Percentiles rank a stretch among this genome's conserved stretches.
These are phyloP conservation scores for Cicer cuneatum DNA, from an alignment of 306 rosid genomes.

Conservation along the genomic window DNA sequence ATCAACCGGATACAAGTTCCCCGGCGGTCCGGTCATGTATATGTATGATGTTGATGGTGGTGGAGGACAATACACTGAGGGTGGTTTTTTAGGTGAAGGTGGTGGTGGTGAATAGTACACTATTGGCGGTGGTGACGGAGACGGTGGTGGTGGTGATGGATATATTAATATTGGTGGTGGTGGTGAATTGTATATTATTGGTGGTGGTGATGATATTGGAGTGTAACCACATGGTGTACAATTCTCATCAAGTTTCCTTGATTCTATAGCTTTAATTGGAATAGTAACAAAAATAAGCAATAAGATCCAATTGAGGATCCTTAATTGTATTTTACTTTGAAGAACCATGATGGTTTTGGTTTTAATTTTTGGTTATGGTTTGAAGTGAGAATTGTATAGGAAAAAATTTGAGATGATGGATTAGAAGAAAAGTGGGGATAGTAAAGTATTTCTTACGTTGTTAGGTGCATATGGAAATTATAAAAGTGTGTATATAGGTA, in stretches of 20 bases:
- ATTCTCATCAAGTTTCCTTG: slow-evolving; percentile 59
- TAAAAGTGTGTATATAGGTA: slow-evolving; percentile 36
- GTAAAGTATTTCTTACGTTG: slow-evolving; percentile 45
- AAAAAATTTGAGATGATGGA: neutral
- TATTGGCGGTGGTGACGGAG: slow-evolving; percentile 33
- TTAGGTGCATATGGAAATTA: slow-evolving; percentile 53
- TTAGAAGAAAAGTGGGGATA: neutral
- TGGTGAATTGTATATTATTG: slow-evolving; percentile 23
- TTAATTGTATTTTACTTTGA: slow-evolving; percentile 27
- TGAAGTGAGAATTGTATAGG: slow-evolving; percentile 1
- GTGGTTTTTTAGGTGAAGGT: slow-evolving; percentile 53
- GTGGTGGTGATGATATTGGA: slow-evolving; percentile 38
- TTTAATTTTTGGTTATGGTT: neutral
- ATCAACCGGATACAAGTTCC: slow-evolving; percentile 48
- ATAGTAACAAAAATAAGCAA: slow-evolving; percentile 33
- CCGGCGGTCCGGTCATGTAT: slow-evolving; percentile 52
- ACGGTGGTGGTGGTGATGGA: slow-evolving; percentile 47
- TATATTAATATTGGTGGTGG: slow-evolving; percentile 31
- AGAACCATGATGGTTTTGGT: slow-evolving; percentile 25
- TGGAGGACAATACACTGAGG: slow-evolving; percentile 46
- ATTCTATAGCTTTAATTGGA: slow-evolving; percentile 40
- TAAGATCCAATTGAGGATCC: slow-evolving; percentile 45
- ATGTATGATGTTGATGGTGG: slow-evolving; percentile 44
- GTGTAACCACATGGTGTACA: slow-evolving; percentile 48
- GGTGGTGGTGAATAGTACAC: slow-evolving; percentile 43